Percentiles rank a stretch among this genome's conserved stretches.
These are phyloP conservation scores for Avena insularis DNA, from an alignment of 176 grass and related monocot genomes.

Conservation along the genomic window DNA sequence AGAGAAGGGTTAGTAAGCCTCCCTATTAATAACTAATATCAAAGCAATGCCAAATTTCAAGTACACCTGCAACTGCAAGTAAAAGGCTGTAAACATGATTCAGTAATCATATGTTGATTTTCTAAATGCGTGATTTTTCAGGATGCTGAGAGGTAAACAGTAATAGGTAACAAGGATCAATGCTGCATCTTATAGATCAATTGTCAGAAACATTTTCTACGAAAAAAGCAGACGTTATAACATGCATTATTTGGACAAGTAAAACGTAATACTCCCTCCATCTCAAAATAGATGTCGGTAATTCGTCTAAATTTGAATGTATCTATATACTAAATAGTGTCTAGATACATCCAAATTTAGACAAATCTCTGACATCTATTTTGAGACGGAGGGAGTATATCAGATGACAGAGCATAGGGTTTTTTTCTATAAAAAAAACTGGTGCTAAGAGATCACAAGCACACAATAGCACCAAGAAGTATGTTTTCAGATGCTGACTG, in stretches of 20 bases:
- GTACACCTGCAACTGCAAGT: background rate
- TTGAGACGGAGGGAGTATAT: background rate
- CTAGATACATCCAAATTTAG: no score
- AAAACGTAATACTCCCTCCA: background rate
- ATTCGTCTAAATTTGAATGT: no score
- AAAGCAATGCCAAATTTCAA: background rate
- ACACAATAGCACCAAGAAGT: background rate
- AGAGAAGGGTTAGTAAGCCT: slow-evolving; percentile 29
- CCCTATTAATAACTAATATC: no score
- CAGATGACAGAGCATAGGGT: background rate
- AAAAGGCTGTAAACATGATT: background rate
- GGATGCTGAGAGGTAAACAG: background rate
- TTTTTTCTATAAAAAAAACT: background rate
- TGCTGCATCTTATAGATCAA: background rate
- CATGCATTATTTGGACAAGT: background rate
- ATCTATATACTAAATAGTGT: no score
- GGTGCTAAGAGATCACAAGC: slow-evolving; percentile 2
- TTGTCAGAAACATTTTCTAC: background rate
- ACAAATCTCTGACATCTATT: no score
- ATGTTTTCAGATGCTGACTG: slow-evolving; percentile 10
- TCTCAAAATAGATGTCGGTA: no score
- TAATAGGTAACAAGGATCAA: background rate
- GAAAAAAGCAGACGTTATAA: background rate
- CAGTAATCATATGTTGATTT: background rate
- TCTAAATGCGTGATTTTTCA: background rate